Evolutionary conservation across 2,329 filamentous ascomycete genomes (phyloP).

Genomic region (Diaporthe sp.): DNA sequence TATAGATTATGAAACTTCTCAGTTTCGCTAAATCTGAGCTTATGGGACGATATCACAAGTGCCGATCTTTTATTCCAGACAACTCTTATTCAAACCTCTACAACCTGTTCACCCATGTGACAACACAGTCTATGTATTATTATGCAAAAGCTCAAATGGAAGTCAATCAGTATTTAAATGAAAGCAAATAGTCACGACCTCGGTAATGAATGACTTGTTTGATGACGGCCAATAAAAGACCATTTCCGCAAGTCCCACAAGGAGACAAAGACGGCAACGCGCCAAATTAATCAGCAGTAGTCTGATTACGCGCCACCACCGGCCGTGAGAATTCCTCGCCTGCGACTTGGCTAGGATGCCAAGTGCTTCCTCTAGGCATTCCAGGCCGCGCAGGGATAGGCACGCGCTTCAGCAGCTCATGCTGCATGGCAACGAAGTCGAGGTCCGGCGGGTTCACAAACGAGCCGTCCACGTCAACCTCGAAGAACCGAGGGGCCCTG

Average conservation of each 20-base stretch:
- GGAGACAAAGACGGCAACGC: not conserved
- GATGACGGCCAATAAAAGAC: not conserved
- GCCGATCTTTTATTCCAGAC: no score
- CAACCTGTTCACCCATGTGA: not conserved
- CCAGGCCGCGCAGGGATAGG: not conserved
- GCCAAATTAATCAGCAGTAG: not conserved
- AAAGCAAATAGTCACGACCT: not conserved
- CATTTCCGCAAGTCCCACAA: not conserved
- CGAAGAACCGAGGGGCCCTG: not conserved
- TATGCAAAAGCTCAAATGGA: no score
- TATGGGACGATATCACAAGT: no score
- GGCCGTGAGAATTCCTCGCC: not conserved
- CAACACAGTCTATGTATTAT: not conserved
- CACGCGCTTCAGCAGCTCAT: not conserved
- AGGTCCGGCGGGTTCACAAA: not conserved
- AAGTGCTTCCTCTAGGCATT: fast-evolving
- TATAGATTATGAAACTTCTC: no score
- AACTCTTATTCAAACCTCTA: no score
- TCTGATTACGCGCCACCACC: not conserved
- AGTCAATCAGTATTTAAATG: no score
- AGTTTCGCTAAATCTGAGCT: no score
- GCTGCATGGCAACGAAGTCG: not conserved
- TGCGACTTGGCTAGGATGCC: not conserved
- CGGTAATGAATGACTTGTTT: no score
- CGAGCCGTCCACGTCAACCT: not conserved